Base-by-base conservation (phyloP, 2,329 filamentous ascomycete genomes). In the Botrytis galanthina region DNA sequence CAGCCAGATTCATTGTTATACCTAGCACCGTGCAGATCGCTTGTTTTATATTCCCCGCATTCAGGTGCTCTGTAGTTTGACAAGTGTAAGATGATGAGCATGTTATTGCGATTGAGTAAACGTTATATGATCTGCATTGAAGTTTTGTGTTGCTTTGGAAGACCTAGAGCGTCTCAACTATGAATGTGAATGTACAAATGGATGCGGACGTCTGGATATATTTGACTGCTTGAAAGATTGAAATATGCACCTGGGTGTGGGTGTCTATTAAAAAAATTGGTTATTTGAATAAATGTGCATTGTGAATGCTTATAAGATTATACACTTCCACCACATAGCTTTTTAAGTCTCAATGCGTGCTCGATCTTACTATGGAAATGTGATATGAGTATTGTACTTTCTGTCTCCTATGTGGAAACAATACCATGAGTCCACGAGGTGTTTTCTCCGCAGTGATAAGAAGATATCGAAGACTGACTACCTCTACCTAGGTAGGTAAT, bases 11-110 rank as follows among this genome's bases (percentile, higher is more conserved):
- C 42, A 57, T 70, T 63, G 20, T 62, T 48, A 37, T 63, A 61
- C 64, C 37, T 57, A 42, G 66, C 66, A 69, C 37, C 51, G 29
- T 73, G 54, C 69, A 71, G 42, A 46, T 70, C 48, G 67, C 66
- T 51, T 67, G 62, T 68, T 57, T 48, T 72, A 29, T 32, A 63
- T 46, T 46, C 57, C 69, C 60, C 66, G 51, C 48, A 57, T 26
- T 32, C 26, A 16, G 37, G 37, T 57, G 48, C 48, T 68, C 37
- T 68, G 29, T 57, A 37, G 48, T 37, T n/a, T 68, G 48, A 57
- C 16, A 68, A 29, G 16, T 39, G 35, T 57, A n/a, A 68, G 48
- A 68, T 26, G 20, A n/a, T 37, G 66, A 42, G 66, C 48, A 57
- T 42, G 8, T 5, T 22, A 57, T 22, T 57, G 20, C 46, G 5